Conservation (phyloP, 345 rosid species). For the Nasturtium officinale region DNA sequence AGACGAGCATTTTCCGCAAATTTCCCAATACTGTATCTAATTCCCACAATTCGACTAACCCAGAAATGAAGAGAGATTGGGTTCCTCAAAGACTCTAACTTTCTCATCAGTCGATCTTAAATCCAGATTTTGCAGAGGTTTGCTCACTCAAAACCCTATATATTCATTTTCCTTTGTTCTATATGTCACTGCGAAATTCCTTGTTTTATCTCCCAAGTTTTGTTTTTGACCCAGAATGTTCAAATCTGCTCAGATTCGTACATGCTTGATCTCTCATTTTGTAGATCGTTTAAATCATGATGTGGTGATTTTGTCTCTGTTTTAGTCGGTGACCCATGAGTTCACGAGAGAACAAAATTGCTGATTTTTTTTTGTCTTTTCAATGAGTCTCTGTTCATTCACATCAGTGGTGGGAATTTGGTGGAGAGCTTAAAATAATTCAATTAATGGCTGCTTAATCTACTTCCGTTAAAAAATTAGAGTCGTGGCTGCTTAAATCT, state of each 20-base stretch:
- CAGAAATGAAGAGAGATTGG: conserved; percentile 21
- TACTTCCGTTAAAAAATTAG: conserved; percentile 9
- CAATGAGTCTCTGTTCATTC: not conserved
- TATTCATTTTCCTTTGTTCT: conserved; percentile 15
- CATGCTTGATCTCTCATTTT: conserved; percentile 34
- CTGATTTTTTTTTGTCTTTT: conserved; percentile 16
- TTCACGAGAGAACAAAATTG: conserved; percentile 32
- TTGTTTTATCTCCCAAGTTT: not conserved
- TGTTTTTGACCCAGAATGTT: not conserved
- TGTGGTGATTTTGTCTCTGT: conserved; percentile 7
- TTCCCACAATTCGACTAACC: conserved; percentile 10
- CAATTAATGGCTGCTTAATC: conserved; percentile 21
- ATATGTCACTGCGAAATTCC: not conserved
- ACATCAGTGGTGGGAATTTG: conserved; percentile 29
- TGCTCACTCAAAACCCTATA: conserved; percentile 28
- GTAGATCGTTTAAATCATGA: conserved; percentile 26
- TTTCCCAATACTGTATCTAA: conserved; percentile 1
- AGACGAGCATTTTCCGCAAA: conserved; percentile 20
- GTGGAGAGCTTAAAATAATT: conserved; percentile 18
- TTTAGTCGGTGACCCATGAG: conserved; percentile 38
- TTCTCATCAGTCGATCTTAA: conserved; percentile 11
- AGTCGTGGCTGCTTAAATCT: not conserved
- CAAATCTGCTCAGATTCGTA: conserved; percentile 33
- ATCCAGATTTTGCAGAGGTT: conserved; percentile 36
- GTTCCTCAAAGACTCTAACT: conserved; percentile 15